phyloP scores from a whole-genome alignment of 371 early-diverging fungal species.

The Mucor lusitanicus region DNA sequence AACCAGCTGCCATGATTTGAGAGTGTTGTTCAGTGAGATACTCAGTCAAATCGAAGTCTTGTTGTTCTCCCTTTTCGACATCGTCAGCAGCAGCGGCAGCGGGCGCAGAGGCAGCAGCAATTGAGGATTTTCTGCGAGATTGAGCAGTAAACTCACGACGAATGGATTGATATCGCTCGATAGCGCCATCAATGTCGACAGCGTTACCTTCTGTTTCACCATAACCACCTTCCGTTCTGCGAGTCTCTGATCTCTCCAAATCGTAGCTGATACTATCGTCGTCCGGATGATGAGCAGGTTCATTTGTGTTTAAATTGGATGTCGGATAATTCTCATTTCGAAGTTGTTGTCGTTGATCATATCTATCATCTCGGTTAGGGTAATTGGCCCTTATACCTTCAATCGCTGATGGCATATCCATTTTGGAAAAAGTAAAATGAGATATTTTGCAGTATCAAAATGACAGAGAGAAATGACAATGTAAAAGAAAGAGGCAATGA shows the following conservation, averaged over 20 bases:
- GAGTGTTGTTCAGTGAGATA: conserved; percentile 25
- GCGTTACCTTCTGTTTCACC: conserved; percentile 51
- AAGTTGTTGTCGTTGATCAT: conserved; percentile 1
- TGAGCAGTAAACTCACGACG: conserved; percentile 37
- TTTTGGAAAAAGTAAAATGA: background rate
- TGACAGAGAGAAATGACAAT: background rate
- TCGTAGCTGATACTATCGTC: background rate
- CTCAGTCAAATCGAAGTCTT: conserved; percentile 32
- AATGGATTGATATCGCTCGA: conserved; percentile 35
- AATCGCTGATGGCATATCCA: conserved; percentile 19
- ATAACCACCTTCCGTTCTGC: conserved; percentile 27
- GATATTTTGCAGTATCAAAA: background rate
- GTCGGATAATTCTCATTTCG: background rate
- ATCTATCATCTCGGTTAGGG: conserved; percentile 16
- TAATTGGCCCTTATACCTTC: conserved; percentile 2
- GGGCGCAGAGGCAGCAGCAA: background rate
- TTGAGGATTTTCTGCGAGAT: conserved; percentile 26
- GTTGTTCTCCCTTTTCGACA: conserved; percentile 24
- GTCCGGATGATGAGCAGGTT: background rate
- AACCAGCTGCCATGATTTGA: conserved; percentile 18
- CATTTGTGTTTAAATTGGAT: background rate
- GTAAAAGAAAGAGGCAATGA: background rate
- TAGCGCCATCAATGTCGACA: conserved; percentile 47
- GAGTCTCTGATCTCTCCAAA: conserved; percentile 7
- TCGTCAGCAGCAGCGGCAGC: conserved; percentile 10